Conservation (phyloP, 1,284 basidiomycete genomes). For the Pterulicium gracile region DNA sequence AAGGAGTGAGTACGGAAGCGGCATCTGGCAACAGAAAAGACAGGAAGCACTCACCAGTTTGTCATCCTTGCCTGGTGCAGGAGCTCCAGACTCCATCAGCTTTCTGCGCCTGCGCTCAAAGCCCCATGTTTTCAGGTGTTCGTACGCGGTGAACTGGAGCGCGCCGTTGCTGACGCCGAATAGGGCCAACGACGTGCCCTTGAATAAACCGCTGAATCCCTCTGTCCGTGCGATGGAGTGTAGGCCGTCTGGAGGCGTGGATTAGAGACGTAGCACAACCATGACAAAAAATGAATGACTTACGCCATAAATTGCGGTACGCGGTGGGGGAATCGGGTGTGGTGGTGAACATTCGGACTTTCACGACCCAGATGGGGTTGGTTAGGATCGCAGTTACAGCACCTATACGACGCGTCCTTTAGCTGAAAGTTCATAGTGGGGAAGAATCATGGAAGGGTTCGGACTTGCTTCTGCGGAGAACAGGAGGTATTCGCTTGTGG, state of each 20-base stretch:
- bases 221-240: constrained; percentile 60
- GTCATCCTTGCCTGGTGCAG: constrained; percentile 65
- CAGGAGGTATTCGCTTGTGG: constrained; percentile 75
- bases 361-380: constrained; percentile 98
- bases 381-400: constrained; percentile 91
- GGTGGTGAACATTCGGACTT: constrained; percentile 95
- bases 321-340: constrained; percentile 49
- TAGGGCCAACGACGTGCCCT: constrained; percentile 82
- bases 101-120: constrained; percentile 65
- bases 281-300: constrained; percentile 19
- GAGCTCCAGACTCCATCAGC: constrained; percentile 45
- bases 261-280: constrained; percentile 2
- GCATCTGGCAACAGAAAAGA: neutral
- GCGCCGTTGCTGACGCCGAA: constrained; percentile 95
- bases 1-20: constrained; percentile 6
- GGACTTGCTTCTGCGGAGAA: constrained; percentile 94
- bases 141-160: constrained; percentile 94
- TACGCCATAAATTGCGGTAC: constrained; percentile 75
- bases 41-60: constrained; percentile 57
- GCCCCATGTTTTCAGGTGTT: constrained; percentile 88
- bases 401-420: constrained; percentile 34
- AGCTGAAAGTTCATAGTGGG: constrained; percentile 8
- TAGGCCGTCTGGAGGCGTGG: constrained; percentile 55
- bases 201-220: constrained; percentile 76
- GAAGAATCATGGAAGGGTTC: constrained; percentile 27